Evolutionary conservation across 2,329 filamentous ascomycete genomes (phyloP).

Genomic region (Aureobasidium sp.): DNA sequence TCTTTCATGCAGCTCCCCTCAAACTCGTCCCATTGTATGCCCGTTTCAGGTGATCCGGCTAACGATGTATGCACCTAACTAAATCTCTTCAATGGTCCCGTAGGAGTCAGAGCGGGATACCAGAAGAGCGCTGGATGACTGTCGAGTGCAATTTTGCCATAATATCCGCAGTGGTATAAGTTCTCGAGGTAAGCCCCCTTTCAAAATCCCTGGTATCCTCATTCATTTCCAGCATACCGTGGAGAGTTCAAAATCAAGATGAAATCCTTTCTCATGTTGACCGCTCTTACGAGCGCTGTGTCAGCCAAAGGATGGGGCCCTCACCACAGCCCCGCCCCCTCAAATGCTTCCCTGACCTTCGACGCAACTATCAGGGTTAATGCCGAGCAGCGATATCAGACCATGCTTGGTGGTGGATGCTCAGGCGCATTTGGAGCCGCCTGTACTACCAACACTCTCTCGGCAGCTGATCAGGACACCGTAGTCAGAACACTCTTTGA

Average conservation of each 20-base stretch:
- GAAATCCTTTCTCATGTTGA: neutral
- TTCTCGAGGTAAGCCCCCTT: neutral
- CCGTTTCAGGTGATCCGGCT: neutral
- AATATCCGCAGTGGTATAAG: neutral
- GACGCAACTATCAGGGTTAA: constrained; percentile 16
- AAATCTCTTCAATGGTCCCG: neutral
- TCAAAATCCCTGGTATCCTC: neutral
- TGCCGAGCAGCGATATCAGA: constrained; percentile 16
- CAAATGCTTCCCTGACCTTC: constrained; percentile 7
- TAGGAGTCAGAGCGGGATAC: neutral
- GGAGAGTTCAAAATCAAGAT: neutral
- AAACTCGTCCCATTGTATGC: neutral
- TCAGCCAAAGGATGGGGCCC: neutral
- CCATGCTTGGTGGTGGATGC: constrained; percentile 20
- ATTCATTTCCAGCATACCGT: neutral
- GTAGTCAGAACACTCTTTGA: constrained; percentile 17
- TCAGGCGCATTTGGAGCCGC: constrained; percentile 20
- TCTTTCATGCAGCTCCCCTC: neutral
- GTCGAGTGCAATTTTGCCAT: neutral
- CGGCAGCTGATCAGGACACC: constrained; percentile 15
- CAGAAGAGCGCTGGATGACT: neutral
- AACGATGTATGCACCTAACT: neutral
- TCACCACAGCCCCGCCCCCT: neutral
- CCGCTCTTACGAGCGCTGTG: neutral
- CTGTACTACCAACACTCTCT: constrained; percentile 14